These are phyloP conservation scores for Podila horticola DNA, from an alignment of 192 early-diverging fungal species.

Conservation along the genomic window DNA sequence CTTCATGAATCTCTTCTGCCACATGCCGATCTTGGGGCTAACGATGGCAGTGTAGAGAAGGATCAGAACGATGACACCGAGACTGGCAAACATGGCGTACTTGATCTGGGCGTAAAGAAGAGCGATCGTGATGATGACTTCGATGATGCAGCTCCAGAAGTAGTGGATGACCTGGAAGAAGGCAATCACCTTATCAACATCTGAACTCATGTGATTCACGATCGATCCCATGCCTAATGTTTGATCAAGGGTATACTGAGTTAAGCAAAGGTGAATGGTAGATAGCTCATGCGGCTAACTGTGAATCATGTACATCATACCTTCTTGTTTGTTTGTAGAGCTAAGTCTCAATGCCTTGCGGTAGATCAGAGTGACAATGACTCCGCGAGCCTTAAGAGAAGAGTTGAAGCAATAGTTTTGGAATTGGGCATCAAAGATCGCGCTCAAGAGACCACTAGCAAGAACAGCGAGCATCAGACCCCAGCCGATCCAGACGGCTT, in stretches of 20 bases:
- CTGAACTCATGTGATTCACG: constrained; percentile 71
- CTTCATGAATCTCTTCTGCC: constrained; percentile 19
- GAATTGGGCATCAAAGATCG: constrained; percentile 37
- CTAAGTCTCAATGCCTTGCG: constrained; percentile 67
- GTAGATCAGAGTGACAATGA: constrained; percentile 65
- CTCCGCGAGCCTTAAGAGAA: constrained; percentile 59
- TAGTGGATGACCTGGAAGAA: constrained; percentile 34
- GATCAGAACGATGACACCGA: constrained; percentile 22
- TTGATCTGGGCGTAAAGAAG: constrained; percentile 32
- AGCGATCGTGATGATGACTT: constrained; percentile 22
- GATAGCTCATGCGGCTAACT: too few species aligned
- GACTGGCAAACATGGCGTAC: constrained; percentile 38
- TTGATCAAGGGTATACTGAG: too few species aligned
- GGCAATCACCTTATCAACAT: constrained; percentile 35
- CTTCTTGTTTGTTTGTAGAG: constrained; percentile 65
- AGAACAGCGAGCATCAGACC: constrained; percentile 36
- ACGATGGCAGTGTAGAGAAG: neutral
- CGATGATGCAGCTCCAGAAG: constrained; percentile 33
- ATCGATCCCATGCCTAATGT: constrained; percentile 60
- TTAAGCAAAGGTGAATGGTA: too few species aligned
- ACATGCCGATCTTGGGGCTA: neutral
- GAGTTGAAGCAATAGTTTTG: constrained; percentile 22
- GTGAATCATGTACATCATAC: too few species aligned
- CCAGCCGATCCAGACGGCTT: constrained; percentile 21
- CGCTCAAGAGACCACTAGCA: constrained; percentile 2